These are phyloP conservation scores for Phoma sp. DNA, from an alignment of 2,329 filamentous ascomycete species.

Conservation along the genomic window DNA sequence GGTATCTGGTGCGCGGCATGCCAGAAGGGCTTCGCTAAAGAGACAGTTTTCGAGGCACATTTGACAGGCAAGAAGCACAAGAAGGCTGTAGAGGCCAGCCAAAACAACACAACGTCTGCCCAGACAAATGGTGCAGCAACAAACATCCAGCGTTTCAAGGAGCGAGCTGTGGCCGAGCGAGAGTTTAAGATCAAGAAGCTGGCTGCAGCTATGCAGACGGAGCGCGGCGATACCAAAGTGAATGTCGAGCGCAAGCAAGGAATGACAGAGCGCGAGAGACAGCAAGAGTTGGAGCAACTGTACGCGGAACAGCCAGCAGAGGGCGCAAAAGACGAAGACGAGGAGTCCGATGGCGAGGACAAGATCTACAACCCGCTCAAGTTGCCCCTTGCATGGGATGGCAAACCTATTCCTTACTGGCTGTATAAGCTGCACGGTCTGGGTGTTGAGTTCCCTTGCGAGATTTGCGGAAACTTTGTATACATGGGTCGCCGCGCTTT, in stretches of 20 bases:
- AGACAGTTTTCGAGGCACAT: slow-evolving; percentile 92
- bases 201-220: slow-evolving; percentile 80
- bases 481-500: slow-evolving; percentile 97
- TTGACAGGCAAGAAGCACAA: slow-evolving; percentile 91
- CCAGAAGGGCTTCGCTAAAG: slow-evolving; percentile 92
- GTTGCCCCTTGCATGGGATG: slow-evolving; percentile 94
- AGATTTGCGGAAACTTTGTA: slow-evolving; percentile 98
- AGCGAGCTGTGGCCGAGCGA: slow-evolving; percentile 86
- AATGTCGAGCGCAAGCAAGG: slow-evolving; percentile 97
- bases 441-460: slow-evolving; percentile 92
- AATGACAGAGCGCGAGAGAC: slow-evolving; percentile 95
- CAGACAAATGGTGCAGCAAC: slow-evolving; percentile 27
- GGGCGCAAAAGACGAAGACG: slow-evolving; percentile 66
- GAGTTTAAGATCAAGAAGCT: slow-evolving; percentile 84
- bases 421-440: slow-evolving; percentile 95
- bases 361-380: slow-evolving; percentile 97
- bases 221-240: slow-evolving; percentile 85
- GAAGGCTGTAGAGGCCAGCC: slow-evolving; percentile 70
- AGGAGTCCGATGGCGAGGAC: slow-evolving; percentile 74
- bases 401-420: slow-evolving; percentile 99
- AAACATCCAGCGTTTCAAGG: slow-evolving; percentile 65
- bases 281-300: slow-evolving; percentile 89
- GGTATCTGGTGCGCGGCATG: slow-evolving; percentile 90
- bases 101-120: slow-evolving; percentile 32
- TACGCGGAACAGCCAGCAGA: slow-evolving; percentile 66